phyloP scores from a whole-genome alignment of 179 eudicot species.

The Silene vulgaris region DNA sequence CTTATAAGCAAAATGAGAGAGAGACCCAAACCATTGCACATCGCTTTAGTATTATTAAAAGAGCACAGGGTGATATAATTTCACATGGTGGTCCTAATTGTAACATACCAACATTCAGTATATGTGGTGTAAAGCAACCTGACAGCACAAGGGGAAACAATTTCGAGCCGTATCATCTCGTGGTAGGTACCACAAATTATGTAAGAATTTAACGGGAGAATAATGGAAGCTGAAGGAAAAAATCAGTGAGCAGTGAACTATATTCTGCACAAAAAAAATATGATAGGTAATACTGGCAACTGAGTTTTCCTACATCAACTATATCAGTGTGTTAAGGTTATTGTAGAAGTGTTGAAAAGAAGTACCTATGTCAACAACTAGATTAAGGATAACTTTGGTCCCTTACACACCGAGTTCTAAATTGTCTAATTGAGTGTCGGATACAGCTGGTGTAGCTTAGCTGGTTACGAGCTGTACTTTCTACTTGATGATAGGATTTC shows the following conservation, averaged over 20 bases:
- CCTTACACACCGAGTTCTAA: too few species aligned
- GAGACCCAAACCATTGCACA: not conserved
- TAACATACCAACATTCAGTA: slow-evolving; percentile 14
- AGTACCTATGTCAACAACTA: too few species aligned
- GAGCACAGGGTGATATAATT: slow-evolving; percentile 13
- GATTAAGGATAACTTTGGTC: too few species aligned
- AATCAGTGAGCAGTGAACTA: not conserved
- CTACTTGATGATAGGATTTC: too few species aligned
- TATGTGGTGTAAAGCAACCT: slow-evolving; percentile 19
- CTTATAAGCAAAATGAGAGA: slow-evolving; percentile 5
- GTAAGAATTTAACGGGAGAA: not conserved
- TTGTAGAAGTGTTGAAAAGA: too few species aligned
- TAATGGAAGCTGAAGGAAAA: not conserved
- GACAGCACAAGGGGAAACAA: slow-evolving; percentile 2
- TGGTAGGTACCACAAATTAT: not conserved
- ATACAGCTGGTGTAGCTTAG: too few species aligned
- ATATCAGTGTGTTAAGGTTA: too few species aligned
- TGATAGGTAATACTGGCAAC: not conserved
- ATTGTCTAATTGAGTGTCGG: too few species aligned
- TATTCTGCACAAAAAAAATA: not conserved
- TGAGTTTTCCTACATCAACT: not conserved
- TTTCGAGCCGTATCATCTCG: slow-evolving; percentile 4
- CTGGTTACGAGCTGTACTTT: too few species aligned
- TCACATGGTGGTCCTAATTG: slow-evolving; percentile 34
- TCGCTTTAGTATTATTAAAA: slow-evolving; percentile 12